Percentiles rank a stretch among this genome's conserved stretches.
Evolutionary conservation across 2,329 filamentous ascomycete species (phyloP).

Genomic region (Fusarium sp.): DNA sequence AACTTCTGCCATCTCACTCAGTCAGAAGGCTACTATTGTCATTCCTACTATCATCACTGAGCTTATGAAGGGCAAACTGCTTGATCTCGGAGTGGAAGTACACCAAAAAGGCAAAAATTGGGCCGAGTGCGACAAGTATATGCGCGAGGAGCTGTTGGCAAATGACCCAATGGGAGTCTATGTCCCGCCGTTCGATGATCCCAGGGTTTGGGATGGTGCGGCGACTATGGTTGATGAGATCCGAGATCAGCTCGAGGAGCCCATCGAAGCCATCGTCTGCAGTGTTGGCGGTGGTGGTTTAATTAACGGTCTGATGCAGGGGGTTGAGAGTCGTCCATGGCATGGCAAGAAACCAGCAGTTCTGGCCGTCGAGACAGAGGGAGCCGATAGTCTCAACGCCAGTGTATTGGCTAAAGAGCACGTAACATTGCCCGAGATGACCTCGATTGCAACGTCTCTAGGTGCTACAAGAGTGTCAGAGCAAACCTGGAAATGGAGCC

Average conservation of each 20-base stretch:
- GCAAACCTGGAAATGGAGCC: slow-evolving; percentile 73
- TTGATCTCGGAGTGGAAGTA: slow-evolving; percentile 74
- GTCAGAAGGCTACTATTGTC: slow-evolving; percentile 77
- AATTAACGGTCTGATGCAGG: slow-evolving; percentile 79
- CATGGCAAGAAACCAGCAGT: slow-evolving; percentile 58
- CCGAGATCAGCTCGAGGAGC: slow-evolving; percentile 53
- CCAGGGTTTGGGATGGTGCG: slow-evolving; percentile 74
- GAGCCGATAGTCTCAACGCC: slow-evolving; percentile 76
- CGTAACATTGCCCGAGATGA: slow-evolving; percentile 76
- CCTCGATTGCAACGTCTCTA: slow-evolving; percentile 78
- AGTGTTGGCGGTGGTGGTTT: slow-evolving; percentile 85
- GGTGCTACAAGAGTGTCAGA: slow-evolving; percentile 78
- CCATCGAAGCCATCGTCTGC: slow-evolving; percentile 78
- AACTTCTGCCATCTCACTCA: slow-evolving; percentile 73
- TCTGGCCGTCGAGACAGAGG: slow-evolving; percentile 79
- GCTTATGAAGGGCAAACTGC: slow-evolving; percentile 78
- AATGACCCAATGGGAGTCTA: slow-evolving; percentile 68
- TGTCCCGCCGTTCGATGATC: slow-evolving; percentile 77
- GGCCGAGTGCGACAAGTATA: slow-evolving; percentile 74
- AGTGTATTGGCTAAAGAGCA: slow-evolving; percentile 67
- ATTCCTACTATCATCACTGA: slow-evolving; percentile 74
- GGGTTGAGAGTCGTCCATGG: slow-evolving; percentile 64
- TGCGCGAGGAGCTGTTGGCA: slow-evolving; percentile 68
- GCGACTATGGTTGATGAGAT: slow-evolving; percentile 67
- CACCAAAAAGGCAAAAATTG: slow-evolving; percentile 75